These are phyloP conservation scores for Ceratocystis diversiconidia DNA, from an alignment of 2,329 filamentous ascomycete genomes.

Conservation along the genomic window DNA sequence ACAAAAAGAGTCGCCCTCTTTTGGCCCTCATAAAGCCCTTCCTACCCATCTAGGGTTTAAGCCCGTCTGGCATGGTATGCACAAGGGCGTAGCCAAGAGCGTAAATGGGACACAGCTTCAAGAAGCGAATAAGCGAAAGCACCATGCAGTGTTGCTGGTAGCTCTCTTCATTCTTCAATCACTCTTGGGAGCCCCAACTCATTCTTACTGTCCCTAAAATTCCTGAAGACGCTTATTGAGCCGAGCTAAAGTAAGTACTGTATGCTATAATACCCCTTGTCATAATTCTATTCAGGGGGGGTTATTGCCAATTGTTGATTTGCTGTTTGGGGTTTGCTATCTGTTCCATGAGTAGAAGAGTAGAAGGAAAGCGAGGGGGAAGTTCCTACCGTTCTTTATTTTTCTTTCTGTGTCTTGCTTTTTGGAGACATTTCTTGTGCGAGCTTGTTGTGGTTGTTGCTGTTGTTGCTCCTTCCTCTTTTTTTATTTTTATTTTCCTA, in stretches of 20 bases:
- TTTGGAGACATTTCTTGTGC: background rate
- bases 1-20: background rate
- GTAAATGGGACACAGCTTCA: background rate
- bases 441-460: background rate
- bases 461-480: background rate
- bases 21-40: background rate
- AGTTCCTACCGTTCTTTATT: background rate
- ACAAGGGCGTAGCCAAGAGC: background rate
- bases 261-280: background rate
- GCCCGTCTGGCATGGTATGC: background rate
- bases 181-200: too few relatives aligned
- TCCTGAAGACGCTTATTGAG: background rate
- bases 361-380: background rate
- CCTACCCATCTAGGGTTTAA: background rate
- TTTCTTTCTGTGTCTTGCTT: background rate
- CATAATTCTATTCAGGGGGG: background rate
- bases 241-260: background rate
- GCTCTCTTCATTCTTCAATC: background rate
- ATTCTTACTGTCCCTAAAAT: background rate
- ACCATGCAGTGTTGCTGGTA: background rate
- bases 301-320: background rate
- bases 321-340: background rate
- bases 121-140: background rate
- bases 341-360: background rate
- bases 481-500: background rate